Evolutionary conservation across 345 rosid species (phyloP).

Genomic region (Gossypium raimondii): DNA sequence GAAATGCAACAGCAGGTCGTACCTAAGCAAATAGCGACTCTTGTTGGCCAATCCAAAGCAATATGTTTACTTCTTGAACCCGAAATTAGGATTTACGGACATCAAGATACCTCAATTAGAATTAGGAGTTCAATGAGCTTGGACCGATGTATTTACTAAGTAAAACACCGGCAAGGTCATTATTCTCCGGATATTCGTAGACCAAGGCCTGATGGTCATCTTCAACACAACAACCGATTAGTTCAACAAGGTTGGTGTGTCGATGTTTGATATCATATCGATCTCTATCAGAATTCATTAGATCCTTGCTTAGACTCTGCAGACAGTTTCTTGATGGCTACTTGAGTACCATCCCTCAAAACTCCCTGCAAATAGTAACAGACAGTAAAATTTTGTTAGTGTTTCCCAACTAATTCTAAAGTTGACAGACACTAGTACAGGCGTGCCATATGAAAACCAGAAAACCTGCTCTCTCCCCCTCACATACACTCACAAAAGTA

Average conservation of each 20-base stretch:
- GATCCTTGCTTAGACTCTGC: conserved; percentile 64
- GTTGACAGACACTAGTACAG: neutral
- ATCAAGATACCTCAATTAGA: conserved; percentile 8
- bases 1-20: conserved; percentile 67
- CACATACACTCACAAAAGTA: neutral
- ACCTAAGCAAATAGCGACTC: conserved; percentile 58
- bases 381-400: neutral
- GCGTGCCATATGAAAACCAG: neutral
- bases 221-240: conserved; percentile 65
- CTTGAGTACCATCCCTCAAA: conserved; percentile 49
- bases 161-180: conserved; percentile 57
- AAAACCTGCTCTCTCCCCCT: neutral
- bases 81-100: conserved; percentile 19
- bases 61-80: conserved; percentile 50
- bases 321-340: conserved; percentile 56
- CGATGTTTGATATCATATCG: conserved; percentile 43
- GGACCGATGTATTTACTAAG: conserved; percentile 14
- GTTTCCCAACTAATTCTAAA: neutral
- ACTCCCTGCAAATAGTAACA: conserved; percentile 40
- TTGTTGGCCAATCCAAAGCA: conserved; percentile 47
- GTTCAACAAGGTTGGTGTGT: conserved; percentile 65
- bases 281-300: conserved; percentile 60
- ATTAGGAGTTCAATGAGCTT: neutral
- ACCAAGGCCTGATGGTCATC: conserved; percentile 44
- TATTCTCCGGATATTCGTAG: conserved; percentile 63